These are phyloP conservation scores for Hippophae tibetana DNA, from an alignment of 306 rosid species.

Conservation along the genomic window DNA sequence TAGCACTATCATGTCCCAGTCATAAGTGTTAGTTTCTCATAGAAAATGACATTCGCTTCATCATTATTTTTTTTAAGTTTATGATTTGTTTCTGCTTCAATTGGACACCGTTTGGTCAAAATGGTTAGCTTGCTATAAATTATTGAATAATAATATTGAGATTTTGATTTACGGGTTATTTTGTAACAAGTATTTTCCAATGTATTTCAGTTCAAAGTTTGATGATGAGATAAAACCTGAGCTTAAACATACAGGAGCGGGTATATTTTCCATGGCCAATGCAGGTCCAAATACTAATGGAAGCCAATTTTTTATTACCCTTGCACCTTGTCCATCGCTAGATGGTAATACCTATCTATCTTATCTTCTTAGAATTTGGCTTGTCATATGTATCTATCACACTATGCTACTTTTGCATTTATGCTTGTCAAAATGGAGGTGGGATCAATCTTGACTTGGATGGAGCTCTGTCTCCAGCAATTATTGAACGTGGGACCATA, in stretches of 20 bases:
- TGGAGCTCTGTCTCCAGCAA: too few relatives aligned
- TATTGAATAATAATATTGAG: background rate
- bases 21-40: background rate
- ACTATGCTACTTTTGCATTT: background rate
- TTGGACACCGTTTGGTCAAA: background rate
- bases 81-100: background rate
- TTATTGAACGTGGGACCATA: too few relatives aligned
- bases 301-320: conserved; percentile 89
- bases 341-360: conserved; percentile 53
- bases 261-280: conserved; percentile 95
- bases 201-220: conserved; percentile 52
- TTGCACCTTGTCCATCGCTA: conserved; percentile 88
- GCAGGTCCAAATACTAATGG: conserved; percentile 94
- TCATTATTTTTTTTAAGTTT: background rate
- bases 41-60: background rate
- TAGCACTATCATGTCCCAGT: background rate
- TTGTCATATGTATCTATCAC: background rate
- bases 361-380: background rate
- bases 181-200: background rate
- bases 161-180: background rate
- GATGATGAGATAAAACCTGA: conserved; percentile 86
- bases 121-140: background rate
- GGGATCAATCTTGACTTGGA: background rate
- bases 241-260: conserved; percentile 99
- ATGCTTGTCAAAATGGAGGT: background rate